Evolutionary conservation across 306 rosid species (phyloP), one percentile per base, ranked within the genome.

Genomic region (Vachellia collinsii): DNA sequence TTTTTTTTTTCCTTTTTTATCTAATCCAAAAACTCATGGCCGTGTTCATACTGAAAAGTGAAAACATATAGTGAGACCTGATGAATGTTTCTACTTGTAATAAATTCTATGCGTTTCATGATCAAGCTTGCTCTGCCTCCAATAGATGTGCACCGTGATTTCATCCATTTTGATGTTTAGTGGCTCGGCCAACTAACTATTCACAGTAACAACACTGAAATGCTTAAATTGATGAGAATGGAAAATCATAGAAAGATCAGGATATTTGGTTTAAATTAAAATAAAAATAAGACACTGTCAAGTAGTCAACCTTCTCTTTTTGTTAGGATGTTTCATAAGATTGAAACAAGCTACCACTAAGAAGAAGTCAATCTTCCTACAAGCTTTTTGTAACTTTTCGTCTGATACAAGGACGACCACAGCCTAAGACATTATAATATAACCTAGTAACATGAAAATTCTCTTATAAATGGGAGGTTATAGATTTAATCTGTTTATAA

Each of bases 271-370:
- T 25, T 10, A 11, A 61, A 10, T 10, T 23, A 23, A 22, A 23
- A 61, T 23, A 5, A 54, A 61, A 22, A 11, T 2, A 11, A 11
- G 7, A 25, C 4, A 0, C 11, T 0, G 64, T 20, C 64, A 20
- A 58, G 64, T 8, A 58, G 36, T 58, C 64, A 22, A 58, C 64
- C 25, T 7, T 20, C 36, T 8, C 64, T 1, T 7, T 3, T 19
- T 54, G 54, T 50, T 13, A 50, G n/a, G n/a, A 29, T 44, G 48
- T 11, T 5, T 44, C 48, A 7, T 44, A 44, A 44, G 8, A 44
- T 5, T 44, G 48, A 44, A 7, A 47, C 17, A 47, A 29, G 34
- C 34, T 29, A 29, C 99, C 90, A 93, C 91, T 88, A 75, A 93
- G 97, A 85, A 87, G 93, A 29, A 29, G 34, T 29, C 34, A 29